Evolutionary conservation across 2,329 filamentous ascomycete genomes (phyloP).

Genomic region (Aspergillus amoenus): DNA sequence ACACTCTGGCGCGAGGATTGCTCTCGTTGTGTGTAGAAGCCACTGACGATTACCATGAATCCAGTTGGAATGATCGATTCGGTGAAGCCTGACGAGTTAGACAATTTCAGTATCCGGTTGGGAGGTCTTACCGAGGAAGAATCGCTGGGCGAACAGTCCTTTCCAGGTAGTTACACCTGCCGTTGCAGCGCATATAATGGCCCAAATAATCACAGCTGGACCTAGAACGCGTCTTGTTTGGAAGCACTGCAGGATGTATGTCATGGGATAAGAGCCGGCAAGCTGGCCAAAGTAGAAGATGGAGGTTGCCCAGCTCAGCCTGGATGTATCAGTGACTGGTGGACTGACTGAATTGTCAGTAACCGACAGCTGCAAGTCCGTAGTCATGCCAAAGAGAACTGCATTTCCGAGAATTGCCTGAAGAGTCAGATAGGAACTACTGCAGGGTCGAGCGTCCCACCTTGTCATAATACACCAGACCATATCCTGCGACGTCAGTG

Average conservation of each 20-base stretch:
- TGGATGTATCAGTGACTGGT: conserved; percentile 61
- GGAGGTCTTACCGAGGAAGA: conserved; percentile 50
- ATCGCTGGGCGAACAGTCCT: conserved; percentile 66
- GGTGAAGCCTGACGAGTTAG: conserved; percentile 45
- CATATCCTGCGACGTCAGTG: conserved; percentile 45
- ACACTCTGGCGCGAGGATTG: conserved; percentile 64
- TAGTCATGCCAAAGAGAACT: conserved; percentile 73
- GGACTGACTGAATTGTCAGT: conserved; percentile 53
- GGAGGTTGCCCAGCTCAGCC: conserved; percentile 74
- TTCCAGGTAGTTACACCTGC: conserved; percentile 63
- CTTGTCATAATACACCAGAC: conserved; percentile 70
- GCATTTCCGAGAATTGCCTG: conserved; percentile 70
- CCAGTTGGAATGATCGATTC: conserved; percentile 66
- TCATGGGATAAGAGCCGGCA: conserved; percentile 71
- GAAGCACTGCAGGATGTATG: conserved; percentile 68
- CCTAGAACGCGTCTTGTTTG: conserved; percentile 65
- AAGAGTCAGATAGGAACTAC: neutral
- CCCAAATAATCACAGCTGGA: conserved; percentile 58
- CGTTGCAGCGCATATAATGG: conserved; percentile 65
- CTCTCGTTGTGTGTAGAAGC: conserved; percentile 65
- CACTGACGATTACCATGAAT: conserved; percentile 64
- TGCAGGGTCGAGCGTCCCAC: conserved; percentile 26
- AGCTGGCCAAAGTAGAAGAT: conserved; percentile 82
- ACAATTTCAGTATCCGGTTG: neutral
- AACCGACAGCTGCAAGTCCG: conserved; percentile 62